Conservation (phyloP, 192 early-diverging fungal species). For the Backusella westeae region DNA sequence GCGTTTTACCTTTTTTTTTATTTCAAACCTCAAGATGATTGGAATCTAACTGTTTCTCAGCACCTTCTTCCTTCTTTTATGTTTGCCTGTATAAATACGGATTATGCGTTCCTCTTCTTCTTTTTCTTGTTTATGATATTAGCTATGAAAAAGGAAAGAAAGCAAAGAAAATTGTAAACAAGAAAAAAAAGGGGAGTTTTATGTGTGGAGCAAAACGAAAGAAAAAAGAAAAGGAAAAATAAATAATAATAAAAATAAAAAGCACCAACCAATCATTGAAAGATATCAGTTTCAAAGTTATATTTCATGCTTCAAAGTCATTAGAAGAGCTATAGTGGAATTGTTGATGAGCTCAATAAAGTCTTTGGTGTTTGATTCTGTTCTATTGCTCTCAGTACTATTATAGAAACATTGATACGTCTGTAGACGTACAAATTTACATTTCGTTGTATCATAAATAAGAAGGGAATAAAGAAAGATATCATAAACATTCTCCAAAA, state of each 20-base stretch:
- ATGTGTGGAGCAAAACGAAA: neutral
- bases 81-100: neutral
- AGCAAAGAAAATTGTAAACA: neutral
- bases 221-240: neutral
- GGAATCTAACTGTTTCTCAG: neutral
- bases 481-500: neutral
- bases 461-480: neutral
- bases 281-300: neutral
- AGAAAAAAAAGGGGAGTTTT: neutral
- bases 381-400: too few species aligned
- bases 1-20: neutral
- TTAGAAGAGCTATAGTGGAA: neutral
- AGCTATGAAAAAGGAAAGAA: neutral
- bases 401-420: too few species aligned
- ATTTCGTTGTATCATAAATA: too few species aligned
- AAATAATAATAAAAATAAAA: neutral
- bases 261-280: constrained; percentile 51
- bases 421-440: too few species aligned
- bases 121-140: neutral
- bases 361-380: too few species aligned
- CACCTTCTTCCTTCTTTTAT: neutral
- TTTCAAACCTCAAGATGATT: neutral
- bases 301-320: neutral
- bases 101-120: neutral
- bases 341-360: too few species aligned